A percentile compares a stretch with the other conserved stretches of the same genome.
These are phyloP conservation scores for Saccharomyces pastorianus DNA, from an alignment of 1,139 yeast genomes.

Conservation along the genomic window DNA sequence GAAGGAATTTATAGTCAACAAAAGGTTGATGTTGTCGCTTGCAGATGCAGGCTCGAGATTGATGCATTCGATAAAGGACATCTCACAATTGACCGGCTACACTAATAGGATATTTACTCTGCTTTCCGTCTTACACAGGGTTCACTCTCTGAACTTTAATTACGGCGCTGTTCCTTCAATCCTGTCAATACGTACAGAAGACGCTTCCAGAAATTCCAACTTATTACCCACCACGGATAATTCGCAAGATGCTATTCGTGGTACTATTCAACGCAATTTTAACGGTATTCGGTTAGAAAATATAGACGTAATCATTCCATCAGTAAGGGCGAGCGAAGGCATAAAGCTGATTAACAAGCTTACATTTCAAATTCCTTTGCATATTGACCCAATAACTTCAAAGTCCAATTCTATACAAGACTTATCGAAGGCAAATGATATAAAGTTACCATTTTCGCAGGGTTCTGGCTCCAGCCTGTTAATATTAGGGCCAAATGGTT, in stretches of 20 bases:
- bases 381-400: slow-evolving; percentile 19
- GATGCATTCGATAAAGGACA: slow-evolving; percentile 90
- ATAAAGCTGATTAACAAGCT: slow-evolving; percentile 51
- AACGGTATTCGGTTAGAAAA: slow-evolving; percentile 77
- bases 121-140: slow-evolving; percentile 69
- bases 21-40: slow-evolving; percentile 77
- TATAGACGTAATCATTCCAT: slow-evolving; percentile 76
- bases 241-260: slow-evolving; percentile 40
- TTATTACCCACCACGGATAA: background rate
- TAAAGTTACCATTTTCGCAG: slow-evolving; percentile 21
- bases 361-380: slow-evolving; percentile 52
- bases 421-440: slow-evolving; percentile 15
- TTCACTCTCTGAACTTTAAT: slow-evolving; percentile 62
- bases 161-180: slow-evolving; percentile 39
- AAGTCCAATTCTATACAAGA: slow-evolving; percentile 22
- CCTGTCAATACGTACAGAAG: background rate
- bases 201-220: background rate
- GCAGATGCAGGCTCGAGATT: slow-evolving; percentile 96
- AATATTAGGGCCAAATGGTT: slow-evolving; percentile 80
- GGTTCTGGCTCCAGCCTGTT: slow-evolving; percentile 57
- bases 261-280: slow-evolving; percentile 74
- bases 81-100: slow-evolving; percentile 85
- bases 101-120: slow-evolving; percentile 79
- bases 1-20: slow-evolving; percentile 85
- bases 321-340: slow-evolving; percentile 48